A percentile compares a stretch with the other conserved stretches of the same genome.
These are phyloP conservation scores for Cladorrhinum sp. DNA, from an alignment of 2,329 filamentous ascomycete species.

Conservation along the genomic window DNA sequence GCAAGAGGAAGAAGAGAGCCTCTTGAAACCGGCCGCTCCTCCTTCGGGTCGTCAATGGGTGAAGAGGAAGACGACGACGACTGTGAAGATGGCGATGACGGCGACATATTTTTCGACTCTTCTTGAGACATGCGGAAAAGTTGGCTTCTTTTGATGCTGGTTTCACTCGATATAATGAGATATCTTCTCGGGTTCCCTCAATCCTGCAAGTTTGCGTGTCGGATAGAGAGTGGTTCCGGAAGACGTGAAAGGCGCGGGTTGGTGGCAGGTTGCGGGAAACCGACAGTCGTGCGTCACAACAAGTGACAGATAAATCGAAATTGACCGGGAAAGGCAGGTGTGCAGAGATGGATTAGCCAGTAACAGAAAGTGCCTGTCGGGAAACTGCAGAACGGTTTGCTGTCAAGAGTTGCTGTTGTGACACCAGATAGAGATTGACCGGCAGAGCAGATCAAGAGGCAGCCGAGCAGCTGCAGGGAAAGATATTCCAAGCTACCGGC, in stretches of 20 bases:
- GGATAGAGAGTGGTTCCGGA: neutral
- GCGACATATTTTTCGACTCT: slow-evolving; percentile 11
- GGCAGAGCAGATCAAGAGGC: neutral
- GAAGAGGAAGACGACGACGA: slow-evolving; percentile 13
- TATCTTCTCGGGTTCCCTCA: neutral
- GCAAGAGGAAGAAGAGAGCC: neutral
- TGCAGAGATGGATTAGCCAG: neutral
- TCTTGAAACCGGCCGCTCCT: slow-evolving; percentile 9
- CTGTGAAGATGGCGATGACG: slow-evolving; percentile 17
- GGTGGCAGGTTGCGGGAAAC: neutral
- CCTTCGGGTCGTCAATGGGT: slow-evolving; percentile 4
- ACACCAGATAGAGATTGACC: neutral
- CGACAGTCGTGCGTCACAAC: neutral
- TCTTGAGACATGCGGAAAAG: neutral
- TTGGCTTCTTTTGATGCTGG: neutral
- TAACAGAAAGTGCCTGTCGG: neutral
- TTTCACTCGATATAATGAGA: neutral
- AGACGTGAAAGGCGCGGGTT: neutral
- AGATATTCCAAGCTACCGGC: neutral
- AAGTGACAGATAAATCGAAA: neutral
- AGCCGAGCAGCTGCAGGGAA: neutral
- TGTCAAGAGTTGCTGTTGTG: neutral
- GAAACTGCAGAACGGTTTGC: neutral
- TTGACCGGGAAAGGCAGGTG: neutral
- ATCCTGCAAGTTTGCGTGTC: neutral